A percentile compares a stretch with the other conserved stretches of the same genome.
Conservation (phyloP, 2,329 filamentous ascomycete genomes). For the Talaromyces islandicus region DNA sequence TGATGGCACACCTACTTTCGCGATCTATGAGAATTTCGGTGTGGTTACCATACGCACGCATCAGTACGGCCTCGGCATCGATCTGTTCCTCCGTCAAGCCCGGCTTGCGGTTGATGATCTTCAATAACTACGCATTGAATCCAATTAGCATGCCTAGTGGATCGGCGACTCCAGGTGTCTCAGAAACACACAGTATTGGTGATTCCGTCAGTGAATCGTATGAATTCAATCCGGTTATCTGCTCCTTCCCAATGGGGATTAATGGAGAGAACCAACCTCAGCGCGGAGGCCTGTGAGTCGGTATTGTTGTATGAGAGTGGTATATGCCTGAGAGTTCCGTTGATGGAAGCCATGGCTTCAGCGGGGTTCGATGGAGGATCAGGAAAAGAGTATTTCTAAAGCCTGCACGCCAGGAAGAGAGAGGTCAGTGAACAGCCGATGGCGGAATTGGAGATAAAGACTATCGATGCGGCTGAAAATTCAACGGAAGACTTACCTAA, state of each 20-base stretch:
- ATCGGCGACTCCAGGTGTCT: neutral
- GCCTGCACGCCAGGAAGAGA: neutral
- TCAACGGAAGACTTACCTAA: neutral
- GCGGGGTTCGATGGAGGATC: neutral
- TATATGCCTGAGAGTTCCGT: constrained; percentile 47
- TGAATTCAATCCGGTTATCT: constrained; percentile 72
- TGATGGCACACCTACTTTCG: constrained; percentile 54
- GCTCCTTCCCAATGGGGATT: constrained; percentile 75
- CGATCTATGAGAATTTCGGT: constrained; percentile 95
- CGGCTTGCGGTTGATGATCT: constrained; percentile 46
- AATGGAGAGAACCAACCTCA: constrained; percentile 70
- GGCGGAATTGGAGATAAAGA: neutral
- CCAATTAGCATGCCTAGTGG: constrained; percentile 10
- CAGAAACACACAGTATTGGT: constrained; percentile 70
- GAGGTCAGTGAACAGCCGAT: neutral
- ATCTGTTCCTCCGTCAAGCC: constrained; percentile 70
- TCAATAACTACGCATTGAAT: constrained; percentile 38
- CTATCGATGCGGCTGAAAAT: neutral
- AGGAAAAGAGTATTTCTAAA: neutral
- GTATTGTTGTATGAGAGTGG: constrained; percentile 71
- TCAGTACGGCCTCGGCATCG: constrained; percentile 77
- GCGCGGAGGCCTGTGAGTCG: constrained; percentile 72
- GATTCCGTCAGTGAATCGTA: constrained; percentile 94
- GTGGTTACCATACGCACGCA: constrained; percentile 89
- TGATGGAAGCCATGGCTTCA: constrained; percentile 8